Conservation (phyloP, 305 asterid species). For the Fraxinus greggii region DNA sequence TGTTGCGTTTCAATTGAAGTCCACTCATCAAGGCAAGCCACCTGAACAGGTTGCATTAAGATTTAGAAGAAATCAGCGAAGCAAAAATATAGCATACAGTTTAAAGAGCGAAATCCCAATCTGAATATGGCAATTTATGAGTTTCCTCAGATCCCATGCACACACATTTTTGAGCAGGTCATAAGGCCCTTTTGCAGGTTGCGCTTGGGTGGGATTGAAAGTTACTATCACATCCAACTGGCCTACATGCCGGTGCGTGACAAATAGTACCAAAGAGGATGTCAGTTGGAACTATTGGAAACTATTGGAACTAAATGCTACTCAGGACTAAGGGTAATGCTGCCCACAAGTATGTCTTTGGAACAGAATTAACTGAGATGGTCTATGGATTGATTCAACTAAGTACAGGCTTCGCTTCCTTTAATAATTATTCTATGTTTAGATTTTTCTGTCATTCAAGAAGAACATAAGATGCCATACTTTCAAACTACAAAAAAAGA, state of each 20-base stretch:
- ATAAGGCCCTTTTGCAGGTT: neutral
- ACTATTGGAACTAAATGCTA: neutral
- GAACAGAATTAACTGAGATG: neutral
- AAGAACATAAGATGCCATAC: neutral
- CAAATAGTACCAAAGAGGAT: neutral
- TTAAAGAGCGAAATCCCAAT: neutral
- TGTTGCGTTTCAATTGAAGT: conserved; percentile 69
- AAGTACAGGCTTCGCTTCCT: neutral
- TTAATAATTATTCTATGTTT: neutral
- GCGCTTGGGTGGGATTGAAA: neutral
- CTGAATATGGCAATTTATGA: neutral
- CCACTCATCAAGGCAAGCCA: conserved; percentile 70
- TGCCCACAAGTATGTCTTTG: neutral
- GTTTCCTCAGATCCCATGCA: neutral
- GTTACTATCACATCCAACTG: neutral
- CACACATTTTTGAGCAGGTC: neutral
- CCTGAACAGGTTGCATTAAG: conserved; percentile 40
- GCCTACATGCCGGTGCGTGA: neutral
- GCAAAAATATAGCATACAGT: conserved; percentile 8
- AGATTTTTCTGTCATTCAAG: neutral
- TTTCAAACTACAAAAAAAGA: neutral
- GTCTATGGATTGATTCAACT: neutral
- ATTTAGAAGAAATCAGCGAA: neutral
- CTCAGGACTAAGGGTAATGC: neutral
- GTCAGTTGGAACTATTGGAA: neutral